phyloP scores from a whole-genome alignment of 176 grass and related monocot species.

The Coix lacrymajobi region DNA sequence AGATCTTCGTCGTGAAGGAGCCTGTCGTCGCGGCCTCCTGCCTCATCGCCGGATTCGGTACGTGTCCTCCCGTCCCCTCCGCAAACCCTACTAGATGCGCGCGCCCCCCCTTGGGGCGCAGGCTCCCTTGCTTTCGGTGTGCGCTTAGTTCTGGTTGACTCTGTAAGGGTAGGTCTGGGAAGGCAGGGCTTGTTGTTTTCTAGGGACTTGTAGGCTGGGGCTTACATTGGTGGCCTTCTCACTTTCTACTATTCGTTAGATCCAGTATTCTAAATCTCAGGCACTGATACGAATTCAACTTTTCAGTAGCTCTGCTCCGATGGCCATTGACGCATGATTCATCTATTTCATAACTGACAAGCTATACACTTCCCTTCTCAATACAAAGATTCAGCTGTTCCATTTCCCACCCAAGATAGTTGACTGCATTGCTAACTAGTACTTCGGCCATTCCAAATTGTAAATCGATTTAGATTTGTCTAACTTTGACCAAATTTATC shows the following conservation, averaged over 20 bases:
- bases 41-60: conserved; percentile 91
- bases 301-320: not conserved
- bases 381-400: not conserved
- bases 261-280: not conserved
- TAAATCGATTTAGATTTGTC: not conserved
- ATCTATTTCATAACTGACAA: not conserved
- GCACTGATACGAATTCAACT: not conserved
- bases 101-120: not conserved
- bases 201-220: not conserved
- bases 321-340: not conserved
- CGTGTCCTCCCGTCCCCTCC: not conserved
- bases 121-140: not conserved
- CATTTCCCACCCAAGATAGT: not conserved
- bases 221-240: not conserved
- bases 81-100: conserved; percentile 23
- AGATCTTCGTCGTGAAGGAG: conserved; percentile 79
- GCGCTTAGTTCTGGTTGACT: no score
- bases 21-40: conserved; percentile 84
- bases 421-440: not conserved
- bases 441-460: not conserved
- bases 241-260: not conserved
- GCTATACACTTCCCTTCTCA: not conserved
- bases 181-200: not conserved
- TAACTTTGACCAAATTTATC: not conserved
- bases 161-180: not conserved